phyloP scores from a whole-genome alignment of 257 asterid species.

The Fraxinus americana region DNA sequence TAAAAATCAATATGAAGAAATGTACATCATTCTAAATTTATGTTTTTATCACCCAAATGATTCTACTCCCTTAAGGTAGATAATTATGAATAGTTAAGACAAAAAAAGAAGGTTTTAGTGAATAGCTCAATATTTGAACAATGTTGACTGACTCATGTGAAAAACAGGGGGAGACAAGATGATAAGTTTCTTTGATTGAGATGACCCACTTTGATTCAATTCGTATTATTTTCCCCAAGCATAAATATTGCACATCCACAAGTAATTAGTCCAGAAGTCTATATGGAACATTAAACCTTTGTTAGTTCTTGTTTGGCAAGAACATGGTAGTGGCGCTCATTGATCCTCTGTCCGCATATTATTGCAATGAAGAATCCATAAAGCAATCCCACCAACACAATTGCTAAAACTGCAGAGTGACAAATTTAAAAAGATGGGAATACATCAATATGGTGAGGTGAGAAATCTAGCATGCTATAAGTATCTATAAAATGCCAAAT shows the following conservation, averaged over 20 bases:
- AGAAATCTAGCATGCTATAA: neutral
- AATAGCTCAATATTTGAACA: neutral
- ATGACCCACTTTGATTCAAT: neutral
- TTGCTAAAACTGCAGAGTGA: constrained; percentile 72
- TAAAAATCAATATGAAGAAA: neutral
- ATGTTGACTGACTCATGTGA: neutral
- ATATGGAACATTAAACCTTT: constrained; percentile 53
- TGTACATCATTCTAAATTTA: neutral
- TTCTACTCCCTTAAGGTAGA: neutral
- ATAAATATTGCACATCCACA: neutral
- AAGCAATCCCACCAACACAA: constrained; percentile 92
- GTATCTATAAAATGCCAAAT: neutral
- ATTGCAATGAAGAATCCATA: constrained; percentile 98
- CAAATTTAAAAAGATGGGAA: neutral
- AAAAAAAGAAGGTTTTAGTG: neutral
- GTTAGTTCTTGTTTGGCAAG: constrained; percentile 98
- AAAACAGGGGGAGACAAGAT: neutral
- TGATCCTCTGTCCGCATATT: constrained; percentile 93
- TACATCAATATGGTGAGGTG: neutral
- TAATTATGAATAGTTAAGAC: neutral
- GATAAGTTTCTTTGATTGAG: neutral
- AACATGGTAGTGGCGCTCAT: constrained; percentile 95
- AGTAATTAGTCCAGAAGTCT: constrained; percentile 5
- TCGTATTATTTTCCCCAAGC: neutral
- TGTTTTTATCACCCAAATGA: neutral